These are phyloP conservation scores for Cordyceps militaris DNA, from an alignment of 2,329 filamentous ascomycete genomes.

Conservation along the genomic window DNA sequence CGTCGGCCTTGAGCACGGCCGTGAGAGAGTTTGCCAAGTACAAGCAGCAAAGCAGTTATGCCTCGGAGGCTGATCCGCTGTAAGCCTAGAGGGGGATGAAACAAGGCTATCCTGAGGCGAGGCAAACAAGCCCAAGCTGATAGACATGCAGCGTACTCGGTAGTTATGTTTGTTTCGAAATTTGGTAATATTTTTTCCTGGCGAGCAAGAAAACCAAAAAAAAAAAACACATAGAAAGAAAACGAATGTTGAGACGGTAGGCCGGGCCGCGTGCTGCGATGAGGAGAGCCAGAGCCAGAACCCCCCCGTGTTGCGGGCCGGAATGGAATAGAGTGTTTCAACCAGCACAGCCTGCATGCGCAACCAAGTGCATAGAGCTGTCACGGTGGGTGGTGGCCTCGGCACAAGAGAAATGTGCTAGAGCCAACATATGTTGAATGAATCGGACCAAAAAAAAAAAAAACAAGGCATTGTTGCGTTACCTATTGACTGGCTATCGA, in stretches of 20 bases:
- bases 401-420: background rate
- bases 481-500: background rate
- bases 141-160: too few species aligned
- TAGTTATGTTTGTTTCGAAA: too few species aligned
- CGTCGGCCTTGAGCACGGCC: background rate
- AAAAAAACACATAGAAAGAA: too few species aligned
- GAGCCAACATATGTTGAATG: background rate
- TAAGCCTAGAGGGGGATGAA: too few species aligned
- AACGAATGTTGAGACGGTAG: too few species aligned
- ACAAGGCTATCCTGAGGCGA: too few species aligned
- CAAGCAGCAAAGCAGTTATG: too few species aligned
- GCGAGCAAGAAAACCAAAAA: too few species aligned
- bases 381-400: background rate
- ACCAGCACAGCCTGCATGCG: conserved; percentile 5
- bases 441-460: background rate
- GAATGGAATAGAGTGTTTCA: conserved; percentile 3
- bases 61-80: too few species aligned
- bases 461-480: background rate
- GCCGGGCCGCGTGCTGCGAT: too few species aligned
- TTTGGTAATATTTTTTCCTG: too few species aligned
- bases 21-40: background rate
- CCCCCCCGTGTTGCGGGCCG: background rate
- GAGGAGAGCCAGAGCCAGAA: background rate
- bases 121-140: too few species aligned
- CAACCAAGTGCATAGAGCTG: background rate